Conservation (phyloP, 169 alveolate species). For the Plasmodium knowlesi region DNA sequence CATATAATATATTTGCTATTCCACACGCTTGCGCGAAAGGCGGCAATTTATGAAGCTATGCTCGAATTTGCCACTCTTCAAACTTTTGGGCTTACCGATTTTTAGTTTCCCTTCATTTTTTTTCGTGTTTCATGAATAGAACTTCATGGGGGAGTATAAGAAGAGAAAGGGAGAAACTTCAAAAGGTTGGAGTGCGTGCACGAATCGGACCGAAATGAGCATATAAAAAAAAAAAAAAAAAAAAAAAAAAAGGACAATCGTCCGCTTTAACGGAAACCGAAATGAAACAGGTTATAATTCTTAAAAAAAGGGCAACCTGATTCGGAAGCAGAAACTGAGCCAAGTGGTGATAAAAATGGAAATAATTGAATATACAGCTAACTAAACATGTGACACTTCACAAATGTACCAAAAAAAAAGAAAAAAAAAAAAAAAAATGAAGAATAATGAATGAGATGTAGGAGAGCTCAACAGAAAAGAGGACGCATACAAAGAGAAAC, state of each 20-base stretch:
- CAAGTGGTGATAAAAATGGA: not conserved
- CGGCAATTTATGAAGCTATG: not conserved
- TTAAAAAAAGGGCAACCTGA: not conserved
- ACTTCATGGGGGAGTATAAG: not conserved
- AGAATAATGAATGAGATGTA: not conserved
- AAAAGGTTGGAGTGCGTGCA: not conserved
- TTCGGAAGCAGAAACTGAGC: not conserved
- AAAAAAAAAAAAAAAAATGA: not conserved
- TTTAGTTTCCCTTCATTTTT: not conserved
- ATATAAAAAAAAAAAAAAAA: not conserved
- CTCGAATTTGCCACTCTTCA: not conserved
- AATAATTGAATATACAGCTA: not conserved
- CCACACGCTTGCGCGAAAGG: not conserved
- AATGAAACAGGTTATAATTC: not conserved
- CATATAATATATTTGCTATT: not conserved
- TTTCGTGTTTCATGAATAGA: not conserved
- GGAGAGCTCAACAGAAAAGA: not conserved
- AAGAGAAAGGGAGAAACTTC: not conserved
- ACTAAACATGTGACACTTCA: not conserved
- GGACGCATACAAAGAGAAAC: not conserved
- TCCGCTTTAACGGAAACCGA: not conserved
- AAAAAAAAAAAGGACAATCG: constrained; percentile 1
- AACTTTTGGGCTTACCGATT: not conserved
- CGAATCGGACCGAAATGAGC: not conserved
- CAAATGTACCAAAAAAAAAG: not conserved